Conservation (phyloP, 2,329 filamentous ascomycete genomes). For the Arthrobotrys sphaeroides region DNA sequence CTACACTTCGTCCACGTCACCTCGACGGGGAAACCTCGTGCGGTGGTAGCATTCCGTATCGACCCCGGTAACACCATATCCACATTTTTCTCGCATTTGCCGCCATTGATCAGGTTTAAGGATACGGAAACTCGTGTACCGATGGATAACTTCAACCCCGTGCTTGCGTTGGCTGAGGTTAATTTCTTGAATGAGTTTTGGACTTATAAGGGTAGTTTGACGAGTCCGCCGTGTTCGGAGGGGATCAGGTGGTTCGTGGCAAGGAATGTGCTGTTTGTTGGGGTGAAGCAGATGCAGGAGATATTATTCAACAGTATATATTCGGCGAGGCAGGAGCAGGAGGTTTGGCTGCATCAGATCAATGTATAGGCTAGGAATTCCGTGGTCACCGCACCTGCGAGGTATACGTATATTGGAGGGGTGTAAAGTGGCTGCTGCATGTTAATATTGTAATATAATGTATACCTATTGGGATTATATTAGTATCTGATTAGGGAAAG, state of each 20-base stretch:
- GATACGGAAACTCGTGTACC: constrained; percentile 57
- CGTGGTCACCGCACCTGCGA: no score
- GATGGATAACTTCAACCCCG: constrained; percentile 59
- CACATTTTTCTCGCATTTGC: constrained; percentile 63
- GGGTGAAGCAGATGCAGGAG: constrained; percentile 64
- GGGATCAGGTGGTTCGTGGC: constrained; percentile 64
- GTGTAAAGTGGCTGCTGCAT: neutral
- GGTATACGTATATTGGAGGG: neutral
- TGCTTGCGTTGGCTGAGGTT: constrained; percentile 60
- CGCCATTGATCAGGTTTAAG: constrained; percentile 61
- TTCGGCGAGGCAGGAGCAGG: constrained; percentile 63
- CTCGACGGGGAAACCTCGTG: constrained; percentile 61
- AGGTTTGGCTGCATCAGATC: constrained; percentile 65
- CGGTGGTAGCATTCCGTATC: constrained; percentile 65
- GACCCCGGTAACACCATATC: constrained; percentile 62
- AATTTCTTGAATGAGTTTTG: constrained; percentile 63
- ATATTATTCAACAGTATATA: constrained; percentile 64
- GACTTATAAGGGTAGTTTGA: constrained; percentile 65
- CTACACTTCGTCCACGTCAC: constrained; percentile 65
- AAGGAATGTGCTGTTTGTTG: constrained; percentile 62
- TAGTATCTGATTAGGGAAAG: no score
- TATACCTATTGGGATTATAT: no score
- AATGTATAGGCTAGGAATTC: constrained; percentile 58
- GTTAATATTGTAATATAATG: no score
- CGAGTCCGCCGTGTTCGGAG: constrained; percentile 64